These are phyloP conservation scores for Lactarius psammicola DNA, from an alignment of 768 basidiomycete genomes.

Conservation along the genomic window DNA sequence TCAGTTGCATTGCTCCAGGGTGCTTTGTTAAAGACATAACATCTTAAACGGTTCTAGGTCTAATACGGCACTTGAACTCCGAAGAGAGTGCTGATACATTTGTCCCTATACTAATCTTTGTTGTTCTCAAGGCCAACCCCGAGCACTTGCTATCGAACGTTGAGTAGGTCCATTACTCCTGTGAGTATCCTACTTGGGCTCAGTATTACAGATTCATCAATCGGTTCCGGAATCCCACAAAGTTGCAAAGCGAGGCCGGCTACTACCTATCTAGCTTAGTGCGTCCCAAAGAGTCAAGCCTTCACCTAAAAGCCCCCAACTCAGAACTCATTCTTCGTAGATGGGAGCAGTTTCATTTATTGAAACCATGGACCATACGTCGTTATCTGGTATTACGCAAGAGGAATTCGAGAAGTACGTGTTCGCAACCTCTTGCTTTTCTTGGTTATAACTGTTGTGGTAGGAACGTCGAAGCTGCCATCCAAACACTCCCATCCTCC, in stretches of 20 bases:
- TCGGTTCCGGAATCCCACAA: constrained; percentile 86
- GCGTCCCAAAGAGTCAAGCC: constrained; percentile 32
- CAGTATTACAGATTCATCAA: constrained; percentile 74
- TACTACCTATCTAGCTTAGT: constrained; percentile 97
- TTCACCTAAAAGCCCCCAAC: neutral
- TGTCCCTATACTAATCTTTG: constrained; percentile 89
- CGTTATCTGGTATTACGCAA: constrained; percentile 89
- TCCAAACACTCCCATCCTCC: constrained; percentile 47
- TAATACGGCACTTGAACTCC: constrained; percentile 81
- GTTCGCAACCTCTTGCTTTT: neutral
- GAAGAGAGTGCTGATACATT: constrained; percentile 94
- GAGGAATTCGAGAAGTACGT: constrained; percentile 84
- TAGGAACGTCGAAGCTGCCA: constrained; percentile 61
- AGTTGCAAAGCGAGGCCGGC: constrained; percentile 91
- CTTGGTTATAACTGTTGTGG: neutral
- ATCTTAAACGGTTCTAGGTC: constrained; percentile 47
- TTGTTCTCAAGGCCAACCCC: constrained; percentile 93
- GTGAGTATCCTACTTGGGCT: constrained; percentile 6
- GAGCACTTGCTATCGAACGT: constrained; percentile 91
- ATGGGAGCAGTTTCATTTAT: constrained; percentile 97
- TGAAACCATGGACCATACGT: constrained; percentile 96
- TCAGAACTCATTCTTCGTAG: constrained; percentile 40
- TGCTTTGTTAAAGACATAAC: constrained; percentile 13
- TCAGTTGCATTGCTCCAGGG: constrained; percentile 41
- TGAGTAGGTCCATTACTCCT: constrained; percentile 55